Conservation (phyloP, 306 rosid species). For the Abrus precatorius region DNA sequence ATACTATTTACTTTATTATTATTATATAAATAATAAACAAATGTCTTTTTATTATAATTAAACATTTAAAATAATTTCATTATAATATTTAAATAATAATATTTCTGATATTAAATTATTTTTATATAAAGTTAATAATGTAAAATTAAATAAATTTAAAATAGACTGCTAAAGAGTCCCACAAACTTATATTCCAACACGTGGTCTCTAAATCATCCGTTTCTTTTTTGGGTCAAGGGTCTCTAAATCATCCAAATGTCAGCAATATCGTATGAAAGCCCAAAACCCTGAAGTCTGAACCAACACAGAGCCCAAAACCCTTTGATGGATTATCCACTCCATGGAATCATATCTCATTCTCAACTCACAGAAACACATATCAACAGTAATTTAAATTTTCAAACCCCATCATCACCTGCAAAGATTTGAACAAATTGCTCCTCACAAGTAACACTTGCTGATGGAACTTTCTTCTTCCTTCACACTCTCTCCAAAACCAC, state of each 20-base stretch:
- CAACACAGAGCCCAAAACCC: not conserved
- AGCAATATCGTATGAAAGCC: not conserved
- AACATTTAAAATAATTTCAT: too few species aligned
- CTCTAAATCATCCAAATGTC: not conserved
- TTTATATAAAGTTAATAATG: too few species aligned
- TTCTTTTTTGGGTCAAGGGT: not conserved
- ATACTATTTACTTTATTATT: too few species aligned
- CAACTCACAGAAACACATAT: not conserved
- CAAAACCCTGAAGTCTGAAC: conserved; percentile 4
- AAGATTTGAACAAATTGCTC: not conserved
- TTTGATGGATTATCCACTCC: not conserved
- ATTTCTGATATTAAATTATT: too few species aligned
- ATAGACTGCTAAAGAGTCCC: too few species aligned
- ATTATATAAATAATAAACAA: too few species aligned
- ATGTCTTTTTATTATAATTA: too few species aligned
- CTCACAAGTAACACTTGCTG: not conserved
- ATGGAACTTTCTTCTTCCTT: conserved; percentile 85
- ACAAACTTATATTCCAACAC: not conserved
- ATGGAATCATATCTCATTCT: not conserved
- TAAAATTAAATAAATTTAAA: too few species aligned
- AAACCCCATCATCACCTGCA: not conserved
- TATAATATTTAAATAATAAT: too few species aligned
- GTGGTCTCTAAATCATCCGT: not conserved
- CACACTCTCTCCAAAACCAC: conserved; percentile 47
- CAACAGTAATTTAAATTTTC: not conserved